These are phyloP conservation scores for Cladosporium sp. DNA, from an alignment of 2,329 filamentous ascomycete genomes.

Conservation along the genomic window DNA sequence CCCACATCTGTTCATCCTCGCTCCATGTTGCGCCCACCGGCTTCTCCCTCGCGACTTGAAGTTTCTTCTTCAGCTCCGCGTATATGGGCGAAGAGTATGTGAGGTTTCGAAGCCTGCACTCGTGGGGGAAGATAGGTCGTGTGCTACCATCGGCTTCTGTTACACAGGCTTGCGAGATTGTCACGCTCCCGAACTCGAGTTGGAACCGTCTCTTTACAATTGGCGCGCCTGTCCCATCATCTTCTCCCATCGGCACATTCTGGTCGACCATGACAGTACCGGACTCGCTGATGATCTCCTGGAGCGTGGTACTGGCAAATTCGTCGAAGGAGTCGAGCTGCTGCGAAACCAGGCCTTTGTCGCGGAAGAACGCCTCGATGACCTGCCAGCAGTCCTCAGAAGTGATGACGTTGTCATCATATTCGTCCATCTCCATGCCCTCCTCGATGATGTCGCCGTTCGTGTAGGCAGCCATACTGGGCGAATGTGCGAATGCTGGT, in stretches of 20 bases:
- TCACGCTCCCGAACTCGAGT: slow-evolving; percentile 86
- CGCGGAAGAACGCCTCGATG: slow-evolving; percentile 93
- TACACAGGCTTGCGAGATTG: slow-evolving; percentile 82
- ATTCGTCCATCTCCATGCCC: slow-evolving; percentile 14
- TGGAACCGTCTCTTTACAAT: slow-evolving; percentile 88
- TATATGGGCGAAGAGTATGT: slow-evolving; percentile 93
- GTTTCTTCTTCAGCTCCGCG: slow-evolving; percentile 77
- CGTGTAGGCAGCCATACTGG: slow-evolving; percentile 12
- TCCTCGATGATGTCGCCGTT: slow-evolving; percentile 9
- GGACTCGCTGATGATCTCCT: slow-evolving; percentile 90
- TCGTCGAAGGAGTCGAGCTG: slow-evolving; percentile 98
- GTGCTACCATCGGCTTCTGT: slow-evolving; percentile 90
- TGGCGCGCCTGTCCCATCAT: slow-evolving; percentile 57
- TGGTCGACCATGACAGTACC: slow-evolving; percentile 89
- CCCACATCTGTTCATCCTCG: slow-evolving; percentile 53
- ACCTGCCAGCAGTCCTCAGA: slow-evolving; percentile 98
- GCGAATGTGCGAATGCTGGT: background rate
- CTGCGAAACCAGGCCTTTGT: slow-evolving; percentile 91
- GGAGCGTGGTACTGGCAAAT: slow-evolving; percentile 88
- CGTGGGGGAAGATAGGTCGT: slow-evolving; percentile 80
- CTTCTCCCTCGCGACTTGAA: slow-evolving; percentile 74
- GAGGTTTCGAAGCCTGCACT: slow-evolving; percentile 89
- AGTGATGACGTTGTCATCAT: slow-evolving; percentile 55
- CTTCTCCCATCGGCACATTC: slow-evolving; percentile 68
- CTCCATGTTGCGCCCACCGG: slow-evolving; percentile 56